phyloP scores from a whole-genome alignment of 805 yeast species.

The Kluyveromyces nonfermentans region DNA sequence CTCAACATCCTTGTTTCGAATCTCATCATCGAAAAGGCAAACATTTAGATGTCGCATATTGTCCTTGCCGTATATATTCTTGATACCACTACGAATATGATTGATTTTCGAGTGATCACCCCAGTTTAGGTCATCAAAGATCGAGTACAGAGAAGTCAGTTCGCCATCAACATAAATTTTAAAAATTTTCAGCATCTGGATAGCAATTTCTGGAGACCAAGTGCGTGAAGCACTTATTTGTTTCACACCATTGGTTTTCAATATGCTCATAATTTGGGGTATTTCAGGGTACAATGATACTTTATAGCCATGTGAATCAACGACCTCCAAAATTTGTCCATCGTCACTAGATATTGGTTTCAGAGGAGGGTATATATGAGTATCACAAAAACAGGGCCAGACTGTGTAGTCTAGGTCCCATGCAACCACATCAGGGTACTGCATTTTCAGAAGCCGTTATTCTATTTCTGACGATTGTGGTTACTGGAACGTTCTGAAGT shows the following conservation, averaged over 20 bases:
- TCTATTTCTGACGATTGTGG: no score
- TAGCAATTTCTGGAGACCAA: slow-evolving; percentile 68
- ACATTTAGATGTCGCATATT: slow-evolving; percentile 39
- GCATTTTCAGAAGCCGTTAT: not conserved
- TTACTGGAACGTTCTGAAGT: no score
- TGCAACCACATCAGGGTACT: slow-evolving; percentile 29
- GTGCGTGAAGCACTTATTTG: slow-evolving; percentile 75
- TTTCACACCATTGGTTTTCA: slow-evolving; percentile 38
- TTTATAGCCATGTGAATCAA: slow-evolving; percentile 38
- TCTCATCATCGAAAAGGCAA: slow-evolving; percentile 69
- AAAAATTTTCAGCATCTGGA: slow-evolving; percentile 45
- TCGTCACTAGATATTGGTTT: slow-evolving; percentile 17
- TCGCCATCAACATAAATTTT: slow-evolving; percentile 37
- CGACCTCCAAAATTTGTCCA: slow-evolving; percentile 24
- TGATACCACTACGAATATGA: slow-evolving; percentile 47
- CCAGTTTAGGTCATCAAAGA: slow-evolving; percentile 57
- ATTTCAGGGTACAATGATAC: slow-evolving; percentile 62
- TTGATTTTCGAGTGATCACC: slow-evolving; percentile 55
- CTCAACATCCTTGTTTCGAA: slow-evolving; percentile 68
- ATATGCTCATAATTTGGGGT: slow-evolving; percentile 46
- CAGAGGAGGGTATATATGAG: slow-evolving; percentile 29
- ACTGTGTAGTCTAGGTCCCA: slow-evolving; percentile 31
- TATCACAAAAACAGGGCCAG: slow-evolving; percentile 32
- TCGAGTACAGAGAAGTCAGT: slow-evolving; percentile 18
- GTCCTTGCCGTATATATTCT: slow-evolving; percentile 37